Evolutionary conservation across 257 asterid species (phyloP), one percentile per base, ranked within the genome.

Genomic region (Nicotiana paniculata): DNA sequence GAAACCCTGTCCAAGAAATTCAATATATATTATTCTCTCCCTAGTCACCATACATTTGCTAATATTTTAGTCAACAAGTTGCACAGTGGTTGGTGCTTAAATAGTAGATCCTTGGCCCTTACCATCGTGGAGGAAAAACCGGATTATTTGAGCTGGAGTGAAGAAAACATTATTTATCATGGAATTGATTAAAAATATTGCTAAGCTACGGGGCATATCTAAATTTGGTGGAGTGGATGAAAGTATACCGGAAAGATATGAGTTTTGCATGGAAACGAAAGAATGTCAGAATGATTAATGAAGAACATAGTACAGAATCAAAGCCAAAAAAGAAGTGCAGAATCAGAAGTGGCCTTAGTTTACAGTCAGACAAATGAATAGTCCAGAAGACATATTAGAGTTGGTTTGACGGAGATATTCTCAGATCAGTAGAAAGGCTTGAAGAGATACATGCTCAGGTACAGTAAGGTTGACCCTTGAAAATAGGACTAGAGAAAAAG

Each of bases 1-100:
- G 87, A 92, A 92, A 17, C 98, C 98, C 98, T 95, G 88, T 63
- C 83, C 78, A 87, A 77, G 55, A 72, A 48, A 57, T 86, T 26
- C 63, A 21, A 74, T 43, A 72, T 37, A 74, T 37, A 74, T 74
- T 16, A 74, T 46, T 39, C 2, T 48, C 79, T 13, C 70, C 30
- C 51, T 43, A 43, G 48, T 66, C 74, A 30, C 74, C 74, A 66
- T 66, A 66, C 33, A 66, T 46, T 72, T 72, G 39, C 79, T 46
- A 46, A 46, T 39, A 24, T 24, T 43, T 43, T 46, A 72, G 37
- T 46, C 39, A 46, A 33, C 35, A 35, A 46, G 79, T 43, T 24
- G 37, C 21, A 72, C 4, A 46, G 6, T 21, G 21, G 26, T 21
- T 43, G 78, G 59, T 43, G 35, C 51, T 46, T 43, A 43, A 33